These are phyloP conservation scores for Tolypocladium album DNA, from an alignment of 2,329 filamentous ascomycete genomes.

Conservation along the genomic window DNA sequence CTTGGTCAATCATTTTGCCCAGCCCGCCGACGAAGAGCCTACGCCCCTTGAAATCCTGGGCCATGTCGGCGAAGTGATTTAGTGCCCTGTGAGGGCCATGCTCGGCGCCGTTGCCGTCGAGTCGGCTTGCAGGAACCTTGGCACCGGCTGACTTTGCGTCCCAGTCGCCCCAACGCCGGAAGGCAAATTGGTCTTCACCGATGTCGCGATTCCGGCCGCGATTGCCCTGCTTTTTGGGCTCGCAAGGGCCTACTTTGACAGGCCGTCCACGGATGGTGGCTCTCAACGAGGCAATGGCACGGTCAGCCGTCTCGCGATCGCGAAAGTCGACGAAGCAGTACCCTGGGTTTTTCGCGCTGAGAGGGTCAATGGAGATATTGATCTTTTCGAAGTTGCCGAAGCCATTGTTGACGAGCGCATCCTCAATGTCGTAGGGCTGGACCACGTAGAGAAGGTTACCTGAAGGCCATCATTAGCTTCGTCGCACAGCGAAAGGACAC, in stretches of 20 bases:
- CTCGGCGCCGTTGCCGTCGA: slow-evolving; percentile 4
- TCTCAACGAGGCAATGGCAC: slow-evolving; percentile 41
- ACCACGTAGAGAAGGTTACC: slow-evolving; percentile 47
- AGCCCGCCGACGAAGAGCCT: slow-evolving; percentile 42
- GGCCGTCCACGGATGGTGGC: slow-evolving; percentile 44
- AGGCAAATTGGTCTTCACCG: slow-evolving; percentile 12
- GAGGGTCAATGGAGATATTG: slow-evolving; percentile 59
- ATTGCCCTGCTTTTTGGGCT: slow-evolving; percentile 34
- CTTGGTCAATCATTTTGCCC: slow-evolving; percentile 35
- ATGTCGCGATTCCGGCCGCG: slow-evolving; percentile 6
- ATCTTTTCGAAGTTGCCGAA: slow-evolving; percentile 38
- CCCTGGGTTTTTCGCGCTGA: slow-evolving; percentile 58
- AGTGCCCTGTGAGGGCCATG: slow-evolving; percentile 16
- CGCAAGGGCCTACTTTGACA: slow-evolving; percentile 54
- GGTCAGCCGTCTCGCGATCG: slow-evolving; percentile 42
- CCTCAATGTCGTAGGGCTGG: slow-evolving; percentile 47
- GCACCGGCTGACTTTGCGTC: slow-evolving; percentile 9
- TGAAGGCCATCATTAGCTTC: slow-evolving; percentile 3
- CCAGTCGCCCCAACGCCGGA: slow-evolving; percentile 36
- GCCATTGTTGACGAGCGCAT: slow-evolving; percentile 35
- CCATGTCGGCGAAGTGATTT: slow-evolving; percentile 19
- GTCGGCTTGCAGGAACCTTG: neutral
- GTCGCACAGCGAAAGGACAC: neutral
- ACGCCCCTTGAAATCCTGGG: slow-evolving; percentile 18
- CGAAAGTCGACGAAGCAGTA: slow-evolving; percentile 62